Percentiles rank a stretch among this genome's conserved stretches.
phyloP scores from a whole-genome alignment of 768 basidiomycete species.

The Daedaleopsis nitida region DNA sequence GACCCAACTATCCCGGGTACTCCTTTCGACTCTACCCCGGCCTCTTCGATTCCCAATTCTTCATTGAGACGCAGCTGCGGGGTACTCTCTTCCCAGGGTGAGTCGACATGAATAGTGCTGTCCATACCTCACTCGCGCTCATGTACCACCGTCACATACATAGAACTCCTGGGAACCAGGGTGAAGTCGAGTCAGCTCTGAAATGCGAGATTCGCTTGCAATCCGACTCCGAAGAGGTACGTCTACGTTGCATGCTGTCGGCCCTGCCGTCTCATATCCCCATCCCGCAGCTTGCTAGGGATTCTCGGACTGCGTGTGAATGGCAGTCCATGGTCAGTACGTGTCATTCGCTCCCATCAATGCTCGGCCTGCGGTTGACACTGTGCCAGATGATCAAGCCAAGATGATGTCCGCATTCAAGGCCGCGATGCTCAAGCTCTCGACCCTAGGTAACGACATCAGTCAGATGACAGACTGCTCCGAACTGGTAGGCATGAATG shows the following conservation, averaged over 20 bases:
- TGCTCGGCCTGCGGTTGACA: too few species aligned
- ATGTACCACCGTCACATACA: too few species aligned
- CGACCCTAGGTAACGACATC: constrained; percentile 10
- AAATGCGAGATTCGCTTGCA: constrained; percentile 35
- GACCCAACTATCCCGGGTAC: too few species aligned
- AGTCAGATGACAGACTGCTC: constrained; percentile 13
- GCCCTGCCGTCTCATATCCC: too few species aligned
- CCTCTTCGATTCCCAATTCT: constrained; percentile 30
- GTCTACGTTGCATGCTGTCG: too few species aligned
- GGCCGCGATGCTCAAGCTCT: constrained; percentile 11
- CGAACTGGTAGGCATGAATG: constrained; percentile 4
- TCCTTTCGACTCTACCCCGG: constrained; percentile 30
- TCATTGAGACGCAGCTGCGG: constrained; percentile 29
- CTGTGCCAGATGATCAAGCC: too few species aligned
- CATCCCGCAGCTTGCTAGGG: constrained; percentile 30
- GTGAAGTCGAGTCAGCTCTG: constrained; percentile 32
- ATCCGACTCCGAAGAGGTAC: constrained; percentile 31
- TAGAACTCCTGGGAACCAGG: constrained; percentile 25
- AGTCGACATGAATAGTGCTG: too few species aligned
- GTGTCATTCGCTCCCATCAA: neutral
- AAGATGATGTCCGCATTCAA: constrained; percentile 7
- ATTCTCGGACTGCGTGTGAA: constrained; percentile 33
- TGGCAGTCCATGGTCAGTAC: constrained; percentile 32
- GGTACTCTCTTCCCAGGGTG: constrained; percentile 32
- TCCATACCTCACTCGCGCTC: too few species aligned